Evolutionary conservation across 257 asterid genomes (phyloP).

Genomic region (Nicotiana benthamiana): DNA sequence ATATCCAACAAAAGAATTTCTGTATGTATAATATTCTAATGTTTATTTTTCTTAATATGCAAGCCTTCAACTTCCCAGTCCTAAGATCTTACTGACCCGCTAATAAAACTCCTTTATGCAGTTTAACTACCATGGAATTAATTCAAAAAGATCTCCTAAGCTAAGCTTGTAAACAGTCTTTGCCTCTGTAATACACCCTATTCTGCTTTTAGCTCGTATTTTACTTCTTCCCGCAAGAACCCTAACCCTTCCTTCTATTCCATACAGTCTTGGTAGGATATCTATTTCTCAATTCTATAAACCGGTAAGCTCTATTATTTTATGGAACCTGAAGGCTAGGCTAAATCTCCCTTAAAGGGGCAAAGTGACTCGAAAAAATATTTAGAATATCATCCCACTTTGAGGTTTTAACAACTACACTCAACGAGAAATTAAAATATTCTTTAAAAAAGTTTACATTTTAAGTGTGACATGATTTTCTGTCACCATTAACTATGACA

Average conservation of each 20-base stretch:
- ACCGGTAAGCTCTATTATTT: too few relatives aligned
- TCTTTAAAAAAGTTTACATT: too few relatives aligned
- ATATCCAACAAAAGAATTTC: neutral
- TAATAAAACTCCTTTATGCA: neutral
- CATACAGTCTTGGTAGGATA: too few relatives aligned
- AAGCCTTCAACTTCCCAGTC: too few relatives aligned
- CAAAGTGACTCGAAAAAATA: too few relatives aligned
- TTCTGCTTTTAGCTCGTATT: neutral
- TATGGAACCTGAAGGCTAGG: too few relatives aligned
- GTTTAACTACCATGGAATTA: neutral
- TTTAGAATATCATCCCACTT: neutral
- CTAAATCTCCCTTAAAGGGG: too few relatives aligned
- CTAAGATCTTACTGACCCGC: neutral
- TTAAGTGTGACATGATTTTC: neutral
- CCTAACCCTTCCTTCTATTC: too few relatives aligned
- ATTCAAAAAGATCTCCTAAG: neutral
- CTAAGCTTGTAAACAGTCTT: neutral
- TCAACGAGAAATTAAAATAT: too few relatives aligned
- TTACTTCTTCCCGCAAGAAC: too few relatives aligned
- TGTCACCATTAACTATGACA: neutral
- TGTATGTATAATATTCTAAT: neutral
- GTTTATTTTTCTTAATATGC: too few relatives aligned
- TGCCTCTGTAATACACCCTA: neutral
- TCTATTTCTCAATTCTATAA: too few relatives aligned
- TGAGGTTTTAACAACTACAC: neutral